Conservation (phyloP, 2,329 filamentous ascomycete species). For the Fusarium sp. region DNA sequence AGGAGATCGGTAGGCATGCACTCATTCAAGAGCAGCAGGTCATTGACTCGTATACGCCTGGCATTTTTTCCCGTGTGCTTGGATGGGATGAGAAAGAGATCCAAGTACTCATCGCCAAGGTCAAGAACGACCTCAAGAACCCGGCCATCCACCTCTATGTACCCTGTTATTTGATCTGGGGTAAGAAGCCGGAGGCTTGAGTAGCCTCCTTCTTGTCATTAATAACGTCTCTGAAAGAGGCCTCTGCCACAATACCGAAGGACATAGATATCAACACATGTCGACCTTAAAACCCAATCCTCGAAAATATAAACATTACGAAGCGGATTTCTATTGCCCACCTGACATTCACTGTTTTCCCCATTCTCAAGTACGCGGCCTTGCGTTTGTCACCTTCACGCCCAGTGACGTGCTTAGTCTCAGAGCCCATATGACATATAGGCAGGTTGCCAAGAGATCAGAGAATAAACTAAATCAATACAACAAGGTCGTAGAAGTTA, state of each 20-base stretch:
- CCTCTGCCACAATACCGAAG: too few species aligned
- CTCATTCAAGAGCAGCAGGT: constrained; percentile 8
- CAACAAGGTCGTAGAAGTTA: neutral
- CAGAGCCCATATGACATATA: neutral
- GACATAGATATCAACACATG: neutral
- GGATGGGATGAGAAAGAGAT: constrained; percentile 22
- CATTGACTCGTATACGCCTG: constrained; percentile 15
- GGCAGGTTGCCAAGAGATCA: too few species aligned
- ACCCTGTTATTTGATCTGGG: constrained; percentile 23
- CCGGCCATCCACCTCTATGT: constrained; percentile 23
- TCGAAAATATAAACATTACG: neutral
- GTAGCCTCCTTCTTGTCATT: neutral
- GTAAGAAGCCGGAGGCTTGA: neutral
- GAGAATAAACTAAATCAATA: neutral
- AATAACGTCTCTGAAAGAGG: neutral
- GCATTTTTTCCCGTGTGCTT: constrained; percentile 15
- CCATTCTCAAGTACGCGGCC: too few species aligned
- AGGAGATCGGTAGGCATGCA: constrained; percentile 6
- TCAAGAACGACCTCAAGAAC: constrained; percentile 28
- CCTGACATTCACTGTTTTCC: too few species aligned
- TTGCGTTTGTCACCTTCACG: too few species aligned
- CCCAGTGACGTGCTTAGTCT: neutral
- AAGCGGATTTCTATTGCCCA: too few species aligned
- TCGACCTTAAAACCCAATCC: neutral
- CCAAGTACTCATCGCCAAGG: constrained; percentile 23